Evolutionary conservation across 306 rosid species (phyloP).

Genomic region (Castanea crenata): DNA sequence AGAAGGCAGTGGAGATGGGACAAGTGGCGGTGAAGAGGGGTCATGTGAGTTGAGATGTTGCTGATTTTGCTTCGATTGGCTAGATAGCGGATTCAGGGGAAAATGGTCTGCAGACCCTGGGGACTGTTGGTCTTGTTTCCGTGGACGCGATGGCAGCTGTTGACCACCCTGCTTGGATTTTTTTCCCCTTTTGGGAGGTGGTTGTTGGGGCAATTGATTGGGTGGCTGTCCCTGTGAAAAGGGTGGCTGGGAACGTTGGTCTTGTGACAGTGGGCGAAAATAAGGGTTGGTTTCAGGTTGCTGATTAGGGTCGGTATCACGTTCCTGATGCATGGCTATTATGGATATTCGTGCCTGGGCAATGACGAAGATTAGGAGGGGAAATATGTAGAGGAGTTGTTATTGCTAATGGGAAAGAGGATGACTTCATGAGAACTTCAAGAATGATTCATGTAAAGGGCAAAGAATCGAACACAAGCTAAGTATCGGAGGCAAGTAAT

Average conservation of each 20-base stretch:
- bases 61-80: neutral
- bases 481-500: conserved; percentile 51
- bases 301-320: neutral
- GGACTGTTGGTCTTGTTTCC: neutral
- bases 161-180: neutral
- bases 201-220: conserved; percentile 7
- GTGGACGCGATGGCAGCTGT: neutral
- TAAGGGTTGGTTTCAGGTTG: conserved; percentile 71
- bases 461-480: conserved; percentile 65
- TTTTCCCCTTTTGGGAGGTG: neutral
- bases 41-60: neutral
- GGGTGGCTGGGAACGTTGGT: conserved; percentile 1
- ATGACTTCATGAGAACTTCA: conserved; percentile 80
- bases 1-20: no score
- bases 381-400: conserved; percentile 21
- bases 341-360: conserved; percentile 1
- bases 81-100: neutral
- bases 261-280: conserved; percentile 40
- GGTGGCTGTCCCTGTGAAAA: neutral
- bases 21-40: no score
- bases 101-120: neutral
- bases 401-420: conserved; percentile 44
- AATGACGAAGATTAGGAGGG: conserved; percentile 20
- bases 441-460: conserved; percentile 73
- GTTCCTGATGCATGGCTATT: conserved; percentile 33